Evolutionary conservation across 208 protist species (phyloP).

Genomic region (Angomonas deanei): DNA sequence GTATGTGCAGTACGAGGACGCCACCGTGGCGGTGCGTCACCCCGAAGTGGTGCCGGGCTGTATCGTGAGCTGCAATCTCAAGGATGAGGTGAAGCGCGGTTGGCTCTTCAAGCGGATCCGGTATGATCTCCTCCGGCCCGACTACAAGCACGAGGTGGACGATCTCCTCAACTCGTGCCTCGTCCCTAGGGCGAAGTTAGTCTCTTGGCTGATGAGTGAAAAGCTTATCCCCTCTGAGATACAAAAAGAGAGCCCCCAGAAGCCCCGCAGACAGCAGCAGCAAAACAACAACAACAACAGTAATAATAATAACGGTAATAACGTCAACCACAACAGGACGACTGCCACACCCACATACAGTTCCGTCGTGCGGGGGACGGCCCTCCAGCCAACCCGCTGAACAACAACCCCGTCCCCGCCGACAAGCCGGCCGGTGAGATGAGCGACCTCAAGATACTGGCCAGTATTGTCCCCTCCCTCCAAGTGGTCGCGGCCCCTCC

Average conservation of each 20-base stretch:
- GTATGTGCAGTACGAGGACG: constrained; percentile 67
- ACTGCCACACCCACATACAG: background rate
- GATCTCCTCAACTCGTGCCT: constrained; percentile 60
- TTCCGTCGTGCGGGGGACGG: background rate
- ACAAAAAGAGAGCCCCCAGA: constrained; percentile 9
- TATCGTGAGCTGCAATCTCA: constrained; percentile 65
- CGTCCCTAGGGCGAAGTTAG: constrained; percentile 53
- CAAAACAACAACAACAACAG: background rate
- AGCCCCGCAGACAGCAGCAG: background rate
- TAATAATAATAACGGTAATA: background rate
- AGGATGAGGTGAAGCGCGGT: constrained; percentile 21
- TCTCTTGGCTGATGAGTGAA: constrained; percentile 60
- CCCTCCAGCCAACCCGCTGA: background rate
- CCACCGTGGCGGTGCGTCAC: constrained; percentile 61
- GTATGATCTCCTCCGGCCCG: constrained; percentile 62
- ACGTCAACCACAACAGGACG: background rate
- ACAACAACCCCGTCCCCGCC: constrained; percentile 2
- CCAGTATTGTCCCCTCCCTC: constrained; percentile 63
- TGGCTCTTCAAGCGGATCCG: constrained; percentile 69
- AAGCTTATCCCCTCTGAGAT: constrained; percentile 37
- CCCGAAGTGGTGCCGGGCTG: constrained; percentile 70
- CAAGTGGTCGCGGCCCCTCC: constrained; percentile 38
- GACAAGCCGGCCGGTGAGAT: background rate
- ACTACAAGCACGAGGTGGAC: constrained; percentile 67
- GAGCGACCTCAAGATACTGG: constrained; percentile 34